Base-by-base conservation (phyloP, 73 alveolate species). In the Stentor coeruleus region DNA sequence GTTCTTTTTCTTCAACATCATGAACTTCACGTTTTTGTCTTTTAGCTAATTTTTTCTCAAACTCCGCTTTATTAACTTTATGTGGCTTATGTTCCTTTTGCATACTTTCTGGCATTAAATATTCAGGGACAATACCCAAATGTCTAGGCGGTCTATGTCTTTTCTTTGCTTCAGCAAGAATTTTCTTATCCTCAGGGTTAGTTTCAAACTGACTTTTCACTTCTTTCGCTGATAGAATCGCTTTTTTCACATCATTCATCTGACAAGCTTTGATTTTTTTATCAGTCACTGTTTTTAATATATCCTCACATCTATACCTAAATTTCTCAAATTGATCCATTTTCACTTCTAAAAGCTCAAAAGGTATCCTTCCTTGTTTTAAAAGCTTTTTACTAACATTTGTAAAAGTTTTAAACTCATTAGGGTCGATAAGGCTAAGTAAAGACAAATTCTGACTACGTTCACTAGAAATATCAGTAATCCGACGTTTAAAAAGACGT, bases 241-340 rank as follows among this genome's bases (percentile, higher is more conserved):
- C 79, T 66, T 66, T 66, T 66, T 66, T 66, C 79, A 66, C 79
- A 66, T 66, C 79, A 2, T 66, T 66, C 39, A 66, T 66, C 33
- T 31, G 1, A 20, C n/a, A 20, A 33, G n/a, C 37, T 20, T 66
- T 37, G 39, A 66, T 40, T 14, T 26, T 26, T 33, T 66, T 66
- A 26, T 66, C 15, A 20, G 79, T 66, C 40, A 66, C 79, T 66
- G 42, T 33, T 31, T 40, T 66, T 31, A 66, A 66, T 28, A 66
- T 66, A 33, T 66, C 79, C 33, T 66, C 79, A 33, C 79, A 66
- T 20, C 79, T 37, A 66, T 66, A 66, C 39, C 79, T 20, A 40
- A 66, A 66, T 2, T 33, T 66, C 33, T 66, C 79, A 33, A 66
- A 66, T 40, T 66, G 40, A 11, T 66, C 79, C 79, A 66, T 66